phyloP scores from a whole-genome alignment of 2,329 filamentous ascomycete genomes.

The Ascochyta fabae region DNA sequence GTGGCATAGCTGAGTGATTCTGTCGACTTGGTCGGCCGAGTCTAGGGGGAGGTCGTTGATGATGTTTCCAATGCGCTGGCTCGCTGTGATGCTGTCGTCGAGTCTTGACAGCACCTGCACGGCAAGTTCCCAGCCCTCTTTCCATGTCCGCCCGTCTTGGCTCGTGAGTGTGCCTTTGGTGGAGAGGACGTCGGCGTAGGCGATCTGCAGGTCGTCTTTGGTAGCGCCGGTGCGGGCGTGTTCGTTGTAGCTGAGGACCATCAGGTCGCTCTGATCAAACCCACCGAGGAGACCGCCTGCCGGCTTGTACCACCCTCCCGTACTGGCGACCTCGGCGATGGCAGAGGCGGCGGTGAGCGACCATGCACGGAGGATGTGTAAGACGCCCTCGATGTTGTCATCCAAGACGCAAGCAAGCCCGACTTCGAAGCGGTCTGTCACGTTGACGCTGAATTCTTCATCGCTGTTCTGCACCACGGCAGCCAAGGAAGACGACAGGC shows the following conservation, averaged over 20 bases:
- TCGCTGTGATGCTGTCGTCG: constrained; percentile 73
- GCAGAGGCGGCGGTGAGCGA: constrained; percentile 80
- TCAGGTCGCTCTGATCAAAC: constrained; percentile 82
- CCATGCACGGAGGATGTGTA: constrained; percentile 78
- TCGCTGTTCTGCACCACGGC: constrained; percentile 70
- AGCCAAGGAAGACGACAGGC: constrained; percentile 74
- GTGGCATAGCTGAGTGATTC: constrained; percentile 78
- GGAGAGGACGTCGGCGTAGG: constrained; percentile 73
- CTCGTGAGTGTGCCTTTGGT: constrained; percentile 52
- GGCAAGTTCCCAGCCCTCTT: constrained; percentile 87
- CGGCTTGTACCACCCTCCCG: constrained; percentile 78
- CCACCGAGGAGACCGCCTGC: constrained; percentile 63
- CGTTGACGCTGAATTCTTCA: constrained; percentile 73
- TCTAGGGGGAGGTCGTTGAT: constrained; percentile 75
- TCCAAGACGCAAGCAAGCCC: constrained; percentile 83
- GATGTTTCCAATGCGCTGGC: constrained; percentile 75
- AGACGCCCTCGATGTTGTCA: constrained; percentile 76
- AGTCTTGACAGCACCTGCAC: constrained; percentile 83
- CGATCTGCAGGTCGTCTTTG: constrained; percentile 78
- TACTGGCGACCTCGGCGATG: constrained; percentile 81
- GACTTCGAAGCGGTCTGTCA: constrained; percentile 77
- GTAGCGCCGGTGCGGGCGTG: constrained; percentile 56
- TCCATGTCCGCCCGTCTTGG: constrained; percentile 37
- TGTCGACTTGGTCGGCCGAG: constrained; percentile 76
- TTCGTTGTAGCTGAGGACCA: constrained; percentile 72